Conservation (phyloP, 2,329 filamentous ascomycete genomes). For the Verticillium zaregamsianum region DNA sequence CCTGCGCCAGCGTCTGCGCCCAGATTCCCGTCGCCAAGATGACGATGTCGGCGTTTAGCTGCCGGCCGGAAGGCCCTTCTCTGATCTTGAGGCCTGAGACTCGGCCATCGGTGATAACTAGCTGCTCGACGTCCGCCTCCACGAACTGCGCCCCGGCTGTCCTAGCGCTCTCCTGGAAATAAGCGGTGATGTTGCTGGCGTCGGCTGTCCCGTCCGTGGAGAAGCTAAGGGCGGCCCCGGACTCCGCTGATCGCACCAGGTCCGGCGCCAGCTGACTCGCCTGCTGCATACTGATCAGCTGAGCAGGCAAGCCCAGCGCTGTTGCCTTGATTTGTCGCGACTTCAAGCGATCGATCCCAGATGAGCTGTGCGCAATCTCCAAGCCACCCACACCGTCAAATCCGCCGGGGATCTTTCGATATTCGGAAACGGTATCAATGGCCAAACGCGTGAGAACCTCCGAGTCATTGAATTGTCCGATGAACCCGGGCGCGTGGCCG, state of each 20-base stretch:
- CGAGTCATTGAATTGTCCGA: constrained; percentile 7
- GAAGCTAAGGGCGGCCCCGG: constrained; percentile 2
- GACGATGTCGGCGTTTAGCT: constrained; percentile 1
- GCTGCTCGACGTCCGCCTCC: not conserved
- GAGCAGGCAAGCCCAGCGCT: not conserved
- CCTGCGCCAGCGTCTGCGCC: not conserved
- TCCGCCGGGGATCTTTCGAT: constrained; percentile 3
- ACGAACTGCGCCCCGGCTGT: not conserved
- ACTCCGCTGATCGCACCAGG: not conserved
- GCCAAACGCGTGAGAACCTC: constrained; percentile 5
- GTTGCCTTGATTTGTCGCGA: not conserved
- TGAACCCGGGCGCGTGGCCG: constrained; percentile 6
- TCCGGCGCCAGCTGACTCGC: constrained; percentile 3
- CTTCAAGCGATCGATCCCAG: not conserved
- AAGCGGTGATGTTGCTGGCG: constrained; percentile 2
- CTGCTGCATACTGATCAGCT: not conserved
- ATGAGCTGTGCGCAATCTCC: constrained; percentile 1
- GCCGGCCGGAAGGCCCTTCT: not conserved
- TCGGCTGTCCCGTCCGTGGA: constrained; percentile 4
- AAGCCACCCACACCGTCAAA: constrained; percentile 5
- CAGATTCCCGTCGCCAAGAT: constrained; percentile 5
- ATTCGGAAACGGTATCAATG: constrained; percentile 2
- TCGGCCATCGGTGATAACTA: not conserved
- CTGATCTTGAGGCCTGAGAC: not conserved
- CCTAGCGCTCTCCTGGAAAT: constrained; percentile 3